Evolutionary conservation across 768 basidiomycete species (phyloP).

Genomic region (Lepiota venenata): DNA sequence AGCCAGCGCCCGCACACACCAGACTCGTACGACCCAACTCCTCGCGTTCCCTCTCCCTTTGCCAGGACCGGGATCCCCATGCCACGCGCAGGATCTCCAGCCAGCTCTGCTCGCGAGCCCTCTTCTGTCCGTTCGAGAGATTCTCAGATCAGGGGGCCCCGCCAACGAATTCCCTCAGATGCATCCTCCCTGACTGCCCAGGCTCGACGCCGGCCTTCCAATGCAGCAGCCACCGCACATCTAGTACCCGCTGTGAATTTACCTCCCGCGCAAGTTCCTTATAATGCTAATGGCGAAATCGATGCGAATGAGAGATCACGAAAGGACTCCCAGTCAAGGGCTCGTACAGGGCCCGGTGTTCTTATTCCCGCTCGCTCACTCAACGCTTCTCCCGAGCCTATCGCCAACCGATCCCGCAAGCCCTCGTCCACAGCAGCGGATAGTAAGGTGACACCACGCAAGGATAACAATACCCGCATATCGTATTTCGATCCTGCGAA

Average conservation of each 20-base stretch:
- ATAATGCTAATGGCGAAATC: background rate
- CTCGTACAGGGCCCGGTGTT: constrained; percentile 6
- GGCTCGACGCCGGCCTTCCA: constrained; percentile 13
- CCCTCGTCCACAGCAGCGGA: constrained; percentile 27
- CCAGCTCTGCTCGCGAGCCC: constrained; percentile 18
- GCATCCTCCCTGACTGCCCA: constrained; percentile 35
- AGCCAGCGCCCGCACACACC: constrained; percentile 9
- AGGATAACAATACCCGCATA: constrained; percentile 67
- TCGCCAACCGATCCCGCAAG: constrained; percentile 23
- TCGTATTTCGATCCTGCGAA: constrained; percentile 83
- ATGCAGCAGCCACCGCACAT: constrained; percentile 16
- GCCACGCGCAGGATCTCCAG: constrained; percentile 21
- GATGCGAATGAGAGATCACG: background rate
- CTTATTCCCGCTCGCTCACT: constrained; percentile 24
- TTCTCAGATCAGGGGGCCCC: constrained; percentile 22
- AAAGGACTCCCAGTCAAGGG: constrained; percentile 5
- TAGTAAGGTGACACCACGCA: constrained; percentile 32
- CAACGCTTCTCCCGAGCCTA: constrained; percentile 14
- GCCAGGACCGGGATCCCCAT: constrained; percentile 12
- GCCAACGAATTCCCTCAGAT: constrained; percentile 39
- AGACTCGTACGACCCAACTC: constrained; percentile 6
- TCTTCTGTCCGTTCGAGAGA: constrained; percentile 11
- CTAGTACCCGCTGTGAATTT: constrained; percentile 8
- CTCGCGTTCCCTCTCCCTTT: constrained; percentile 14
- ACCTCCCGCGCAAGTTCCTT: background rate